A percentile compares a stretch with the other conserved stretches of the same genome.
phyloP scores from a whole-genome alignment of 2,329 filamentous ascomycete genomes.

The Hirsutella thompsonii region DNA sequence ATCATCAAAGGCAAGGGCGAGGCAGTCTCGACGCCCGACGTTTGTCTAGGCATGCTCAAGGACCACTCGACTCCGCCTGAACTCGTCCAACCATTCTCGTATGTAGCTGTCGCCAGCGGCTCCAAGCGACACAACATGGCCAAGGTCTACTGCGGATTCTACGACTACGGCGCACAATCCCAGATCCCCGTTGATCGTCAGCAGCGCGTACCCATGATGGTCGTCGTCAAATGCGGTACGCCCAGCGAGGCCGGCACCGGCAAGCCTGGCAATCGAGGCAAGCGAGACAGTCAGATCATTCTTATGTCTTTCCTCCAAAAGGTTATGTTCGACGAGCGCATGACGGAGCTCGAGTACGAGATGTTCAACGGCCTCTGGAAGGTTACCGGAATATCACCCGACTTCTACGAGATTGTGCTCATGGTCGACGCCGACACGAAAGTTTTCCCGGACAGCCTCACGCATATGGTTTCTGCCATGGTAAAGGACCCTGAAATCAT shows the following conservation, averaged over 20 bases:
- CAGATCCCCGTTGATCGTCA: constrained; percentile 74
- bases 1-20: constrained; percentile 96
- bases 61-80: constrained; percentile 70
- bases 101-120: constrained; percentile 90
- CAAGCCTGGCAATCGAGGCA: constrained; percentile 94
- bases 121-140: constrained; percentile 99
- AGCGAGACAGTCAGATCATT: constrained; percentile 97
- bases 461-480: constrained; percentile 98
- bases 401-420: constrained; percentile 95
- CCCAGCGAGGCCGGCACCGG: constrained; percentile 67
- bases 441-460: constrained; percentile 94
- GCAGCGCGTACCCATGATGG: constrained; percentile 95
- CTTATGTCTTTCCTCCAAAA: constrained; percentile 99
- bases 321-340: constrained; percentile 99
- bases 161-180: constrained; percentile 81
- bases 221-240: constrained; percentile 90
- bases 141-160: constrained; percentile 95
- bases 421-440: constrained; percentile 99
- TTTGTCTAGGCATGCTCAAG: constrained; percentile 86
- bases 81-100: constrained; percentile 82
- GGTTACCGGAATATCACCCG: constrained; percentile 92
- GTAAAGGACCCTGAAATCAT: constrained; percentile 98
- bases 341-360: constrained; percentile 98
- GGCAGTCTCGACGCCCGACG: constrained; percentile 73
- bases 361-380: constrained; percentile 99